Evolutionary conservation across 2,329 filamentous ascomycete species (phyloP), one percentile per base, ranked within the genome.

Genomic region (Blastomyces emzantsi): DNA sequence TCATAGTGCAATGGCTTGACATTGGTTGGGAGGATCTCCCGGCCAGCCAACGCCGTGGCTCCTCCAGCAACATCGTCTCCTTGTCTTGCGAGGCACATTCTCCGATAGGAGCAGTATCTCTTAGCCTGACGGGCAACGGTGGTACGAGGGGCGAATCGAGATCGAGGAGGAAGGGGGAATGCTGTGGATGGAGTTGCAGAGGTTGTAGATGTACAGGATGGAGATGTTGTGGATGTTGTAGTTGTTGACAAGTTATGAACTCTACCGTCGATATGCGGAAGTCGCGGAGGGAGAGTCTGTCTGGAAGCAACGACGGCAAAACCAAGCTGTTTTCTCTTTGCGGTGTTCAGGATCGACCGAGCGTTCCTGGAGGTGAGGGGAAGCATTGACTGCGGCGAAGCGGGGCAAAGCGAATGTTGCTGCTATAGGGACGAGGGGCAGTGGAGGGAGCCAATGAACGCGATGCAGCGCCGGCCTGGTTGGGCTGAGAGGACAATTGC

Each of bases 1-100:
- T 96, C 86, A 78, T 97, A 97, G 79, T 97, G 92, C 49, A 83
- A 79, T n/a, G 93, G 92, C 75, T 93, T 89, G 72, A 97, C 91
- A 73, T 97, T 96, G 77, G 87, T 87, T 61, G 93, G 94, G 70
- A 97, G 83, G 68, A 97, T 88, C 80, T 96, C 89, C 71, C 93
- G 87, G 67, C 85, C 86, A 69, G 84, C 82, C 61, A 82, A 77
- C 69, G 88, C 81, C 73, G 83, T 79, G 67, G 80, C 81, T 63
- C 82, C 80, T 66, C 77, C 79, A 66, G 76, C 77, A 67, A 83
- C 85, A 70, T 62, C 62, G 25, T 65, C 67, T 30, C 64, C 67
- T 60, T 62, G 63, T 66, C 84, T 79, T 74, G 83, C 85, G 77
- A 88, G 90, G 87, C 92, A 93, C 76, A 80, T 82, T 79, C 88